Base-by-base conservation (phyloP, 441 rosid genomes). In the Pelargonium exstipulatum region DNA sequence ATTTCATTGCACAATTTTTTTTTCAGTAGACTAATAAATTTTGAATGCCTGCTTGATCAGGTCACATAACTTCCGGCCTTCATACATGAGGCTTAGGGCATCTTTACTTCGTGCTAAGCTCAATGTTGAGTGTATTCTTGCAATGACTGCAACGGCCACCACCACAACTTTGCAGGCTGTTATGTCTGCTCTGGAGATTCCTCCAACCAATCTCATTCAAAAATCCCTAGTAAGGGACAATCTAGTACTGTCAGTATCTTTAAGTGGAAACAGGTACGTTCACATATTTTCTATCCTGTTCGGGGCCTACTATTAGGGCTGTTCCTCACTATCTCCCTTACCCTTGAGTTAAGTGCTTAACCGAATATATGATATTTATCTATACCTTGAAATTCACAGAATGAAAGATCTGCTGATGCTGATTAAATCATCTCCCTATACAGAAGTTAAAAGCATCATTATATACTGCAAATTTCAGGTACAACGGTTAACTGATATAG, bases 391-490 rank as follows among this genome's bases (percentile, higher is more conserved):
- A 73, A 66, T 72, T 64, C 62, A 64, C 72, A 94, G 98, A 83
- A 71, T 83, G 92, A 94, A 94, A 87, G 96, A 90, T 80, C 79
- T 94, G 69, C 77, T 94, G 76, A 60, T 14, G 66, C 68, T 94
- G 80, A 83, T 90, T 48, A 88, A 80, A 78, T 90, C 96, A 74
- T 77, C 83, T 74, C 92, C 88, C 49, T 88, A 81, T 49, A 60
- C 16, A 51, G 88, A 91, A 79, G 86, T 82, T 64, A 72, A 77
- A 58, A 94, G 97, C 82, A 90, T 90, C 78, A 94, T 93, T 71
- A 73, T 91, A 14, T 94, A 94, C 85, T 94, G 98, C 90, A 94
- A 91, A 80, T 91, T 94, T 83, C 97, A 94, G 95, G 98, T 91
- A 73, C 60, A 32, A 55, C 18, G 16, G 5, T 60, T 49, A 26